Conservation (phyloP, 306 rosid genomes). For the Arachis stenosperma region DNA sequence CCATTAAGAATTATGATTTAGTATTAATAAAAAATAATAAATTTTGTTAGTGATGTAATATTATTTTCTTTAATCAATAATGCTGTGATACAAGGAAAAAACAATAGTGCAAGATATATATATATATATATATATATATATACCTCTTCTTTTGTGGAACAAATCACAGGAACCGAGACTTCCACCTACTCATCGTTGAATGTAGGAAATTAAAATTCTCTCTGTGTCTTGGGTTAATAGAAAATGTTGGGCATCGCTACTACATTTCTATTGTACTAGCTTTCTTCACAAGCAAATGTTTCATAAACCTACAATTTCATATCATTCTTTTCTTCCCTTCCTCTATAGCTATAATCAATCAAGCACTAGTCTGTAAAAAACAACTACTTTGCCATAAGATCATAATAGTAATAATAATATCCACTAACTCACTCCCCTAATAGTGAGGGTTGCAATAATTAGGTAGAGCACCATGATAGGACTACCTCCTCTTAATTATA, state of each 20-base stretch:
- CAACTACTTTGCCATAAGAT: neutral
- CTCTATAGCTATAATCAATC: neutral
- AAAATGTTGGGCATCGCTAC: constrained; percentile 9
- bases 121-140: too few species aligned
- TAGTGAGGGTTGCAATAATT: neutral
- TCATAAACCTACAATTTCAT: constrained; percentile 3
- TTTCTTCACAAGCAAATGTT: constrained; percentile 32
- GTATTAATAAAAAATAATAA: too few species aligned
- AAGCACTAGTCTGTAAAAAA: neutral
- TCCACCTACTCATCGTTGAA: neutral
- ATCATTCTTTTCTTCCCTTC: neutral
- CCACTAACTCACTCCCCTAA: neutral
- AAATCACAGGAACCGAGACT: neutral
- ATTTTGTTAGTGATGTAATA: too few species aligned
- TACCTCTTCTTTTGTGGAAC: neutral
- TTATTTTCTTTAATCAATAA: too few species aligned
- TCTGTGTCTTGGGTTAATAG: neutral
- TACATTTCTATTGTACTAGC: constrained; percentile 12
- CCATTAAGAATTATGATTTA: too few species aligned
- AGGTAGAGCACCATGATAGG: neutral
- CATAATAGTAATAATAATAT: neutral
- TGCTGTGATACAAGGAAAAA: too few species aligned
- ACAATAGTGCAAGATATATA: too few species aligned
- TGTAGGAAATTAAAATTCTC: neutral
- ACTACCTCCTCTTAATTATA: neutral